phyloP scores from a whole-genome alignment of 768 basidiomycete species.

The Mycena metata region DNA sequence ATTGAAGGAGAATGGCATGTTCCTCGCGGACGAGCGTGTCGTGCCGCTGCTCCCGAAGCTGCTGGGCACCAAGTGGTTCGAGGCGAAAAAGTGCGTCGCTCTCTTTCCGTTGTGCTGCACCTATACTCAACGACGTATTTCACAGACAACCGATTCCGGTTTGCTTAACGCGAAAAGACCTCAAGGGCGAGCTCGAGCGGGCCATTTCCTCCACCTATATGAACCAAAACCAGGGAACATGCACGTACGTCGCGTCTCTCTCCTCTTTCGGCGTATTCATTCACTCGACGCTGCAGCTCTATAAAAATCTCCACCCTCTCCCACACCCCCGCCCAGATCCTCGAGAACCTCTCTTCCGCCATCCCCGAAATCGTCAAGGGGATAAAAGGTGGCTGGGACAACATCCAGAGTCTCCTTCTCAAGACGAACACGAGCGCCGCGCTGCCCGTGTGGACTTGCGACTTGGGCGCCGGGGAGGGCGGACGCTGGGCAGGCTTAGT shows the following conservation, averaged over 20 bases:
- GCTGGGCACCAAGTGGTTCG: slow-evolving; percentile 91
- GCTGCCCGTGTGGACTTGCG: slow-evolving; percentile 92
- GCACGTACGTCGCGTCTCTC: slow-evolving; percentile 72
- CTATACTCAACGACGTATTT: slow-evolving; percentile 21
- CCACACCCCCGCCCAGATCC: slow-evolving; percentile 79
- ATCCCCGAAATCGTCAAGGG: slow-evolving; percentile 79
- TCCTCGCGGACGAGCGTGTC: slow-evolving; percentile 93
- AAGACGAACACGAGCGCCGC: slow-evolving; percentile 89
- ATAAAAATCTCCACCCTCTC: slow-evolving; percentile 85
- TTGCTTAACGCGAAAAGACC: slow-evolving; percentile 86
- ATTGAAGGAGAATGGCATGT: slow-evolving; percentile 90
- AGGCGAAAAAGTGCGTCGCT: slow-evolving; percentile 91
- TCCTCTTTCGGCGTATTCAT: background rate
- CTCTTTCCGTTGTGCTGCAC: no score
- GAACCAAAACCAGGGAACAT: slow-evolving; percentile 94
- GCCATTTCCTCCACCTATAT: slow-evolving; percentile 96
- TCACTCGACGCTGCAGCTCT: slow-evolving; percentile 61
- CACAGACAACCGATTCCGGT: slow-evolving; percentile 95
- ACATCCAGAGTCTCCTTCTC: slow-evolving; percentile 89
- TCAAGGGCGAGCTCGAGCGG: slow-evolving; percentile 92
- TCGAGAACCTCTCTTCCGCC: slow-evolving; percentile 83
- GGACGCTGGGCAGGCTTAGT: slow-evolving; percentile 72
- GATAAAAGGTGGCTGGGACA: slow-evolving; percentile 89
- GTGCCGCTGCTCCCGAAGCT: slow-evolving; percentile 89
- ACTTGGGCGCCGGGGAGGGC: slow-evolving; percentile 70